Conservation (phyloP, 2,329 filamentous ascomycete genomes). For the Cercospora sojina region DNA sequence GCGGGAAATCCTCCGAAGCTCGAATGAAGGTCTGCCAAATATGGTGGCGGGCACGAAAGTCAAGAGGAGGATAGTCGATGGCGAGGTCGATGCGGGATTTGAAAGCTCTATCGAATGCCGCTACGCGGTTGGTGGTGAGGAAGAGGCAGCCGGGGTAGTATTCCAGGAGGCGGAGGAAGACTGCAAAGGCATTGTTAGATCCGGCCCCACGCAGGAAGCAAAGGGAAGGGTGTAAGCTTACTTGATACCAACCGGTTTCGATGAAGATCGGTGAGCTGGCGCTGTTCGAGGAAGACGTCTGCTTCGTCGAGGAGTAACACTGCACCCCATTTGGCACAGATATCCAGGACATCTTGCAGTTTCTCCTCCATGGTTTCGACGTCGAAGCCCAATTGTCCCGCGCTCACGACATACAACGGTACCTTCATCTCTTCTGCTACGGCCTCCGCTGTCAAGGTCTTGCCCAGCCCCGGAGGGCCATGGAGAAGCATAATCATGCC, state of each 20-base stretch:
- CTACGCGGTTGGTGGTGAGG: slow-evolving; percentile 42
- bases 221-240: background rate
- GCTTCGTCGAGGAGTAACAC: slow-evolving; percentile 60
- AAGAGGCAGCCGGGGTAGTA: slow-evolving; percentile 37
- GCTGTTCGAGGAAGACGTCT: slow-evolving; percentile 59
- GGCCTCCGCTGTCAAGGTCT: slow-evolving; percentile 33
- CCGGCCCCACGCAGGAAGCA: background rate
- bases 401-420: slow-evolving; percentile 42
- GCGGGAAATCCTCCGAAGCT: slow-evolving; percentile 17
- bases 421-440: slow-evolving; percentile 39
- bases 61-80: slow-evolving; percentile 37
- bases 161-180: slow-evolving; percentile 42
- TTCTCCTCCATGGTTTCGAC: slow-evolving; percentile 20
- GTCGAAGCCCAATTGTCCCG: slow-evolving; percentile 25
- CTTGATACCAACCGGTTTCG: slow-evolving; percentile 43
- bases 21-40: slow-evolving; percentile 31
- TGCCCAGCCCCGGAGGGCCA: slow-evolving; percentile 41
- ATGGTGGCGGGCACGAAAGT: slow-evolving; percentile 26
- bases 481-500: slow-evolving; percentile 41
- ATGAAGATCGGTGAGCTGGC: slow-evolving; percentile 35
- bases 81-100: slow-evolving; percentile 38
- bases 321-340: slow-evolving; percentile 54
- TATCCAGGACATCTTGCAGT: slow-evolving; percentile 38
- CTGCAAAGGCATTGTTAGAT: background rate
- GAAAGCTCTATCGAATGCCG: slow-evolving; percentile 40